A percentile compares a stretch with the other conserved stretches of the same genome.
These are phyloP conservation scores for Colletotrichum acutatum DNA, from an alignment of 2,329 filamentous ascomycete genomes.

Conservation along the genomic window DNA sequence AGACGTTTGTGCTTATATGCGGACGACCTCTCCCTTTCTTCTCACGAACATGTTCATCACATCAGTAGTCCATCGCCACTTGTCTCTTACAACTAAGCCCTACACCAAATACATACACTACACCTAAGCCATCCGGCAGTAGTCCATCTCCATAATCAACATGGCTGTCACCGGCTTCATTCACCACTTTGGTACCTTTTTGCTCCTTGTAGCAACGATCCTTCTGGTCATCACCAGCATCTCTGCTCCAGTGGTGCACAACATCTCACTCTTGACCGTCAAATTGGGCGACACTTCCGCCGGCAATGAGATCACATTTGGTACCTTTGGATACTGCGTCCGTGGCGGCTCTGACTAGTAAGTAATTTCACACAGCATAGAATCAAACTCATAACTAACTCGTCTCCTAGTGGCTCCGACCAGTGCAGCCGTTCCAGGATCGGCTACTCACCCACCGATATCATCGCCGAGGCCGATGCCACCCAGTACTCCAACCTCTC, in stretches of 20 bases:
- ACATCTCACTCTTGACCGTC: slow-evolving; percentile 65
- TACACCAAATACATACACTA: background rate
- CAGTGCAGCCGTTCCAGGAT: slow-evolving; percentile 59
- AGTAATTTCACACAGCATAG: background rate
- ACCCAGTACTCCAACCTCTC: slow-evolving; percentile 55
- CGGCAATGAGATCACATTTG: slow-evolving; percentile 59
- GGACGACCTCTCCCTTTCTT: slow-evolving; percentile 22
- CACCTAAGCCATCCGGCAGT: slow-evolving; percentile 9
- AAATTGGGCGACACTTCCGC: slow-evolving; percentile 52
- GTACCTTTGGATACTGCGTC: slow-evolving; percentile 70
- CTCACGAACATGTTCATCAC: slow-evolving; percentile 2
- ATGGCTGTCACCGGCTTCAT: slow-evolving; percentile 63
- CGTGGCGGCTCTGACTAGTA: slow-evolving; percentile 40
- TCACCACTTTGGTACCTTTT: slow-evolving; percentile 67
- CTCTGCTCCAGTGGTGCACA: slow-evolving; percentile 67
- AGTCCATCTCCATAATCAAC: slow-evolving; percentile 38
- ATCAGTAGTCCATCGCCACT: slow-evolving; percentile 12
- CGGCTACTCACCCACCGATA: slow-evolving; percentile 65
- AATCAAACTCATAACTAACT: background rate
- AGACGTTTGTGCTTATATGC: slow-evolving; percentile 32
- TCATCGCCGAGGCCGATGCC: slow-evolving; percentile 52
- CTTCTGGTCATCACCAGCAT: slow-evolving; percentile 69
- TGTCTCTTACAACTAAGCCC: background rate
- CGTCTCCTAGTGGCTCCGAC: slow-evolving; percentile 47
- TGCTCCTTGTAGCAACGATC: slow-evolving; percentile 65